These are phyloP conservation scores for Geranium rotundifolium DNA, from an alignment of 345 rosid genomes.

Conservation along the genomic window DNA sequence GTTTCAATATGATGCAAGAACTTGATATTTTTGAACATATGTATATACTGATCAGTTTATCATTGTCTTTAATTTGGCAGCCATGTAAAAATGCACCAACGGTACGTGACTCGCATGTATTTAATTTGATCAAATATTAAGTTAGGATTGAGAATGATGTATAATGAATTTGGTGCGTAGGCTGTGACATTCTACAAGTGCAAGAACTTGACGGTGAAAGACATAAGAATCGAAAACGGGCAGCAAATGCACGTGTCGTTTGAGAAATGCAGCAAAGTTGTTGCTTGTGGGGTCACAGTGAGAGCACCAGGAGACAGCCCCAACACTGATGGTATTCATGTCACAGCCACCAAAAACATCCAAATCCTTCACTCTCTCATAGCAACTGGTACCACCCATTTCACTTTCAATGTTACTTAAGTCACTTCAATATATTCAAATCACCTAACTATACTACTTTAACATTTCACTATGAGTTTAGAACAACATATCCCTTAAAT, in stretches of 20 bases:
- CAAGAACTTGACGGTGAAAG: conserved; percentile 33
- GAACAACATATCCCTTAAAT: no score
- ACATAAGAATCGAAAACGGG: conserved; percentile 47
- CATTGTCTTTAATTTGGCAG: conserved; percentile 42
- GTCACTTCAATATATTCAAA: no score
- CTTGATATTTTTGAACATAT: no score
- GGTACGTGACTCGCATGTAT: conserved; percentile 40
- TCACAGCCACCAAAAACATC: conserved; percentile 53
- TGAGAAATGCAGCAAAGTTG: conserved; percentile 34
- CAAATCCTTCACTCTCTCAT: conserved; percentile 31
- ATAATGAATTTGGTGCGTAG: conserved; percentile 34
- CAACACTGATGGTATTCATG: conserved; percentile 86
- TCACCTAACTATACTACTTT: no score
- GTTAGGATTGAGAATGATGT: no score
- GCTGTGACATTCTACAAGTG: conserved; percentile 58
- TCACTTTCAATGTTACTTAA: no score
- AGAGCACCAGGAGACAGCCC: conserved; percentile 57
- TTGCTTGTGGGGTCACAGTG: conserved; percentile 35
- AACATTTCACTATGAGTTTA: no score
- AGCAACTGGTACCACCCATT: conserved; percentile 39
- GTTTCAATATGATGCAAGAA: no score
- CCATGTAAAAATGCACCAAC: conserved; percentile 83
- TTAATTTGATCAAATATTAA: no score
- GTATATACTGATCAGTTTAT: no score
- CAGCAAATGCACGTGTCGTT: conserved; percentile 68